phyloP scores from a whole-genome alignment of 768 basidiomycete genomes.

The Mrakia frigida region DNA sequence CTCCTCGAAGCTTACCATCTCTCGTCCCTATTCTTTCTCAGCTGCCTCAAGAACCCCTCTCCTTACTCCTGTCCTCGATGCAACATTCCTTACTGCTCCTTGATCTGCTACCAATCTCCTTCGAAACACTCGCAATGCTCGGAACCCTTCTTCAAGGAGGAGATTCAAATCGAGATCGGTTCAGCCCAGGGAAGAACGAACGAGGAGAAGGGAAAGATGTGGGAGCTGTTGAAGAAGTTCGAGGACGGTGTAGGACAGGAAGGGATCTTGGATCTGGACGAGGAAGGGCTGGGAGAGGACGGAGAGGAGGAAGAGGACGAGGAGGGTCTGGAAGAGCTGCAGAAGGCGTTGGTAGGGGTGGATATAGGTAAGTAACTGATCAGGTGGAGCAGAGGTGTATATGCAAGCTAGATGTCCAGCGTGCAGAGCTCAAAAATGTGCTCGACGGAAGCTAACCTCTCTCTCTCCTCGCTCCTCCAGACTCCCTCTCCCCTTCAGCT shows the following conservation, averaged over 20 bases:
- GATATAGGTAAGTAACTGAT: constrained; percentile 55
- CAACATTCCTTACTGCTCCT: constrained; percentile 73
- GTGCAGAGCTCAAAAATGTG: constrained; percentile 53
- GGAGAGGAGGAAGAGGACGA: constrained; percentile 43
- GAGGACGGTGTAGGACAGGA: constrained; percentile 57
- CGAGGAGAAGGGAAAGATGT: constrained; percentile 60
- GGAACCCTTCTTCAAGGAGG: constrained; percentile 72
- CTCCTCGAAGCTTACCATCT: neutral
- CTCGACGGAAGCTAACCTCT: constrained; percentile 61
- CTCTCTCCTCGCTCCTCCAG: constrained; percentile 51
- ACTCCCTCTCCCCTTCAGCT: constrained; percentile 59
- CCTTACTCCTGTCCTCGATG: constrained; percentile 78
- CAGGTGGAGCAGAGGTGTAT: neutral
- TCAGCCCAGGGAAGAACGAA: constrained; percentile 51
- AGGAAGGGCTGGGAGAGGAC: constrained; percentile 36
- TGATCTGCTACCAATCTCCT: constrained; percentile 54
- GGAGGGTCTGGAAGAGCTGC: constrained; percentile 34
- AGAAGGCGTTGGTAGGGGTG: constrained; percentile 54
- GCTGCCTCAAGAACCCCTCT: constrained; percentile 41
- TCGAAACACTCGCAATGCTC: constrained; percentile 69
- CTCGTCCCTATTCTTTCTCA: neutral
- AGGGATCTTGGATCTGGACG: constrained; percentile 20
- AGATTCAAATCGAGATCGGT: constrained; percentile 61
- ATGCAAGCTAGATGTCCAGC: constrained; percentile 37
- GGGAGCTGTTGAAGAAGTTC: constrained; percentile 65